A percentile compares a stretch with the other conserved stretches of the same genome.
These are phyloP conservation scores for Symbiodinium natans DNA, from an alignment of 73 alveolate species.

Conservation along the genomic window DNA sequence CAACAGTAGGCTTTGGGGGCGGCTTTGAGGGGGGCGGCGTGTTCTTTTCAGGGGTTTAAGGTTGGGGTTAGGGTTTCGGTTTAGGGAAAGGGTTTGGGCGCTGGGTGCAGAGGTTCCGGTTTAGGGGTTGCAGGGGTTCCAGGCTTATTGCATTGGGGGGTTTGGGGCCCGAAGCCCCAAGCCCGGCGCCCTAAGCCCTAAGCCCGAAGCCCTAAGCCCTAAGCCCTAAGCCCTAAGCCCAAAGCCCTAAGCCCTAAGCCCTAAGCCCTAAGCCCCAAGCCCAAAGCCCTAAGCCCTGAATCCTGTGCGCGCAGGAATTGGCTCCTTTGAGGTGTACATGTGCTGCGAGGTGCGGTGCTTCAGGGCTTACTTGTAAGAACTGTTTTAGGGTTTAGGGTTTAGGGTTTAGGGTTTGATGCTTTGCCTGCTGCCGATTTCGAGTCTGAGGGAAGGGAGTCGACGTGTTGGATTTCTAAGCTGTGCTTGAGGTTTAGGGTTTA, in stretches of 20 bases:
- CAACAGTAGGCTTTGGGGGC: too few relatives aligned
- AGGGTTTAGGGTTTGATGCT: too few relatives aligned
- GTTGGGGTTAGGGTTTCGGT: too few relatives aligned
- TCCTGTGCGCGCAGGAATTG: background rate
- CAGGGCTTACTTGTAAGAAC: background rate
- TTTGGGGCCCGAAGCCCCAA: background rate
- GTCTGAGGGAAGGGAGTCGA: too few relatives aligned
- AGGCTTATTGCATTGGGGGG: background rate
- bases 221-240: background rate
- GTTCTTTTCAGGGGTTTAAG: too few relatives aligned
- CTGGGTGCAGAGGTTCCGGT: background rate
- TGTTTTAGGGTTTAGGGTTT: background rate
- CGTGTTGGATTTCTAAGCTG: too few relatives aligned
- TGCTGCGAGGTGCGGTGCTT: background rate
- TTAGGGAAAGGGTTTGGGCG: too few relatives aligned
- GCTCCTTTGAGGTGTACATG: background rate
- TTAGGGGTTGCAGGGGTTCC: background rate
- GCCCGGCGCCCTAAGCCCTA: background rate
- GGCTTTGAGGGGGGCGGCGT: too few relatives aligned
- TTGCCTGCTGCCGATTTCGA: too few relatives aligned
- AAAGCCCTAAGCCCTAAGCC: background rate
- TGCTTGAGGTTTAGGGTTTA: too few relatives aligned
- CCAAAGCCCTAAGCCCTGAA: background rate
- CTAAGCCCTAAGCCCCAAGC: background rate
- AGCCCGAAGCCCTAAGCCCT: background rate